Evolutionary conservation across 2,329 filamentous ascomycete species (phyloP), one percentile per base, ranked within the genome.

Genomic region (Colletotrichum coccodes): DNA sequence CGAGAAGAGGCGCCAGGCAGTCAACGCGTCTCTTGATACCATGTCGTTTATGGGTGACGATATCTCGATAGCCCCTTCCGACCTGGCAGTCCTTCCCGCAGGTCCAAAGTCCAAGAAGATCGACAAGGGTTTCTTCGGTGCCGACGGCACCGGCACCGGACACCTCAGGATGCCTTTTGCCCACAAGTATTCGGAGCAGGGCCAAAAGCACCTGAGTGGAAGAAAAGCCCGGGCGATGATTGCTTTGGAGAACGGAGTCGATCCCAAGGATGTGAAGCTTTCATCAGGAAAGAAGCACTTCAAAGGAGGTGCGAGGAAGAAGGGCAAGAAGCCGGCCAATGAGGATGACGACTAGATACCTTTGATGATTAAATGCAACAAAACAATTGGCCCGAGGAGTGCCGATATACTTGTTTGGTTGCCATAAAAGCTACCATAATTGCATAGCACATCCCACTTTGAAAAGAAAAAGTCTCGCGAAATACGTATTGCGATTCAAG

Each of bases 71-170:
- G 75, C 79, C 4, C 74, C 78, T 38, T 82, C 85, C 0, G 89
- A 91, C 68, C 77, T 88, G 36, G 69, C 87, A 23, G 75, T 83
- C 3, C 74, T 88, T 6, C 84, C 86, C 5, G 84, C 89, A 52
- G 94, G 95, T 1, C 80, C 87, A 36, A 97, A 97, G 78, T 93
- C 94, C 0, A 84, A 89, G 72, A 88, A 87, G 64, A 84, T 99
- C 23, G 96, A 99, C 82, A 93, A 92, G 76, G 88, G 89, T n/a
- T 99, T 98, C 85, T 99, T 99, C 77, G 91, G 87, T 6, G 83
- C 89, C 3, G 87, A 42, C 16, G 52, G 86, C 2, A 86, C 88
- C 63, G 85, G 87, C 12, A 87, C 86, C 1, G 92, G 90, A 2
- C 92, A 93, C 75, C 72, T 97, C 42, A 90, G 83, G 64, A 90